Conservation (phyloP, 2,329 filamentous ascomycete genomes). For the Aspergillus amoenus region DNA sequence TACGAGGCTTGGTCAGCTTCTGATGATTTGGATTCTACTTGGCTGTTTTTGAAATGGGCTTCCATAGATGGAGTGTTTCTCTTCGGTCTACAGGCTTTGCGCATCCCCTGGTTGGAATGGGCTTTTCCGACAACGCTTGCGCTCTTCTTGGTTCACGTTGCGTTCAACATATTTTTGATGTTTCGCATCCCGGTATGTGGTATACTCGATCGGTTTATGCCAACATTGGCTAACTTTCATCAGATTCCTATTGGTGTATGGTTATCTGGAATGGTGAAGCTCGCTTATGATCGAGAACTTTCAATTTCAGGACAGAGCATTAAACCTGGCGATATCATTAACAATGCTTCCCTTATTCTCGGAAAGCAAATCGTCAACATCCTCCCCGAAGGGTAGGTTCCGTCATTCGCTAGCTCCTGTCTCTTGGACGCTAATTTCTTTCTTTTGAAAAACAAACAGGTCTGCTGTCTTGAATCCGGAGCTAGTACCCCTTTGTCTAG, state of each 20-base stretch:
- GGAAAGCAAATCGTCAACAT: slow-evolving; percentile 98
- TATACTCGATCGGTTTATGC: slow-evolving; percentile 6
- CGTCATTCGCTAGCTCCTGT: neutral
- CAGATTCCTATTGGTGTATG: slow-evolving; percentile 73
- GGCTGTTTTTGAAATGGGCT: slow-evolving; percentile 92
- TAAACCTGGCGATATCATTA: slow-evolving; percentile 80
- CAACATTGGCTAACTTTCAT: slow-evolving; percentile 1
- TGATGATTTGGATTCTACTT: slow-evolving; percentile 82
- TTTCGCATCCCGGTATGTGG: slow-evolving; percentile 76
- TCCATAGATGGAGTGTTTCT: slow-evolving; percentile 82
- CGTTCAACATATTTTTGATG: slow-evolving; percentile 84
- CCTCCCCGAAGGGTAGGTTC: slow-evolving; percentile 76
- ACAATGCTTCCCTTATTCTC: slow-evolving; percentile 90
- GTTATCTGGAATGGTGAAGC: slow-evolving; percentile 70
- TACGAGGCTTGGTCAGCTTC: slow-evolving; percentile 82
- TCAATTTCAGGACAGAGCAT: slow-evolving; percentile 92
- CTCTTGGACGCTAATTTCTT: slow-evolving; percentile 25
- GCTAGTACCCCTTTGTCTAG: slow-evolving; percentile 76
- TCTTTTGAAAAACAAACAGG: slow-evolving; percentile 38
- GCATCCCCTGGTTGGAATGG: slow-evolving; percentile 96
- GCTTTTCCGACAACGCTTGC: slow-evolving; percentile 70
- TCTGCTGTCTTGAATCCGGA: slow-evolving; percentile 87
- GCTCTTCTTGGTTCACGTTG: slow-evolving; percentile 69
- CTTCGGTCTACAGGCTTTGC: slow-evolving; percentile 79
- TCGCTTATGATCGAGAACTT: slow-evolving; percentile 88